Evolutionary conservation across 1,284 basidiomycete species (phyloP).

Genomic region (Malassezia nana): DNA sequence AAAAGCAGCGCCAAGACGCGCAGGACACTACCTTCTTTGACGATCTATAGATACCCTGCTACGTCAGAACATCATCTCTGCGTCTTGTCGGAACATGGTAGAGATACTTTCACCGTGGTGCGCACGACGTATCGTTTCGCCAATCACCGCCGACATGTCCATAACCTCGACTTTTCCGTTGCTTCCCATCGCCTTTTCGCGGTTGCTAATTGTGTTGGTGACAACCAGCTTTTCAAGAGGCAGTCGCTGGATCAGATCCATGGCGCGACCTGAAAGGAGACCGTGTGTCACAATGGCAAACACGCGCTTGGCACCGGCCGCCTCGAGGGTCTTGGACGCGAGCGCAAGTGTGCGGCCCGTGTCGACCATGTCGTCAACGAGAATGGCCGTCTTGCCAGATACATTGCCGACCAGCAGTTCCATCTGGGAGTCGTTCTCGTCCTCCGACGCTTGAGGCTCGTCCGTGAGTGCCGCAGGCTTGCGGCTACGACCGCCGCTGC

Average conservation of each 20-base stretch:
- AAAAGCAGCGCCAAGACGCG: conserved; percentile 23
- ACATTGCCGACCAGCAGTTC: conserved; percentile 97
- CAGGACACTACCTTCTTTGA: conserved; percentile 18
- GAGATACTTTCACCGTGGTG: conserved; percentile 74
- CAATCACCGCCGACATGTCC: conserved; percentile 80
- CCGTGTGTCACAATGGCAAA: conserved; percentile 89
- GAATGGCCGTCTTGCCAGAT: conserved; percentile 78
- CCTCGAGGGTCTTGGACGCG: conserved; percentile 71
- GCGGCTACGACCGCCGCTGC: conserved; percentile 25
- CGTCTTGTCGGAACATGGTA: conserved; percentile 44
- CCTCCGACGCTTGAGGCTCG: conserved; percentile 26
- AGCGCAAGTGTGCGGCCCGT: conserved; percentile 77
- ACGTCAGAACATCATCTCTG: conserved; percentile 37
- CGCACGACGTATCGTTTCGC: conserved; percentile 88
- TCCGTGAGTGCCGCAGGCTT: conserved; percentile 12
- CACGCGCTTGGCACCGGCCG: conserved; percentile 76
- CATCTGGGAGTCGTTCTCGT: conserved; percentile 56
- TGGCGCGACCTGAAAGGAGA: conserved; percentile 72
- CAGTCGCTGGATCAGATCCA: conserved; percentile 64
- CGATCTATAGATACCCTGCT: conserved; percentile 14
- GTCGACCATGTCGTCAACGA: conserved; percentile 98
- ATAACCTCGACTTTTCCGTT: conserved; percentile 55
- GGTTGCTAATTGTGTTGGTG: conserved; percentile 67
- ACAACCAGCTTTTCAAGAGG: conserved; percentile 81
- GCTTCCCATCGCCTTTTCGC: conserved; percentile 50